A percentile compares a stretch with the other conserved stretches of the same genome.
Evolutionary conservation across 805 yeast genomes (phyloP).

Genomic region (Osmozyma mogii): DNA sequence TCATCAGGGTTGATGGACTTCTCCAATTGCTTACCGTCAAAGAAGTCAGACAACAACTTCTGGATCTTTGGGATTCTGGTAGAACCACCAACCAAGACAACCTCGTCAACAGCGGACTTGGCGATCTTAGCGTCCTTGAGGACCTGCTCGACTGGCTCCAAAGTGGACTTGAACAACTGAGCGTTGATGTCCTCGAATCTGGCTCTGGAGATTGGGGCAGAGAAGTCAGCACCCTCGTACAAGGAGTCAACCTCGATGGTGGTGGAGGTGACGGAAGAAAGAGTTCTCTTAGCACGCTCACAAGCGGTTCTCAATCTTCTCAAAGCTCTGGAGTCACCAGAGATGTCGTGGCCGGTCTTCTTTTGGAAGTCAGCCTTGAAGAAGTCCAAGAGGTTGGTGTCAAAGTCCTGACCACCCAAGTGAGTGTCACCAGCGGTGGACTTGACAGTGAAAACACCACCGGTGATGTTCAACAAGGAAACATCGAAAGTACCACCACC

Average conservation of each 20-base stretch:
- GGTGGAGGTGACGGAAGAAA: constrained; percentile 91
- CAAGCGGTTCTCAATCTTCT: constrained; percentile 91
- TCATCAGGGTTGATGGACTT: constrained; percentile 99
- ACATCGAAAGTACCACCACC: constrained; percentile 99
- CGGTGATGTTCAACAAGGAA: constrained; percentile 82
- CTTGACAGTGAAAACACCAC: constrained; percentile 94
- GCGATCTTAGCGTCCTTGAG: constrained; percentile 86
- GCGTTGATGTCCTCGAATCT: constrained; percentile 95
- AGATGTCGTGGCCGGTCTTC: constrained; percentile 40
- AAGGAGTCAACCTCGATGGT: constrained; percentile 95
- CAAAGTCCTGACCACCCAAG: constrained; percentile 47
- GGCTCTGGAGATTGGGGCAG: constrained; percentile 93
- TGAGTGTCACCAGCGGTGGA: constrained; percentile 64
- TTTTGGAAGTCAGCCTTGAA: constrained; percentile 40
- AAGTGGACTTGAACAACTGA: constrained; percentile 86
- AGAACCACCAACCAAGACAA: constrained; percentile 97
- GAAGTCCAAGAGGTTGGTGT: constrained; percentile 42
- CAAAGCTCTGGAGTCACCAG: constrained; percentile 41
- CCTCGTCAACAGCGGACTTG: constrained; percentile 84
- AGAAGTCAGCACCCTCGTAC: constrained; percentile 90
- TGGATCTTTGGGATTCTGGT: constrained; percentile 99
- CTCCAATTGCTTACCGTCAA: constrained; percentile 91
- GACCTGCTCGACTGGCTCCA: constrained; percentile 94
- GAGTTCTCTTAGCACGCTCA: constrained; percentile 95
- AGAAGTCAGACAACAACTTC: constrained; percentile 81